Base-by-base conservation (phyloP, 2,329 filamentous ascomycete species). In the Esteya vermicola region DNA sequence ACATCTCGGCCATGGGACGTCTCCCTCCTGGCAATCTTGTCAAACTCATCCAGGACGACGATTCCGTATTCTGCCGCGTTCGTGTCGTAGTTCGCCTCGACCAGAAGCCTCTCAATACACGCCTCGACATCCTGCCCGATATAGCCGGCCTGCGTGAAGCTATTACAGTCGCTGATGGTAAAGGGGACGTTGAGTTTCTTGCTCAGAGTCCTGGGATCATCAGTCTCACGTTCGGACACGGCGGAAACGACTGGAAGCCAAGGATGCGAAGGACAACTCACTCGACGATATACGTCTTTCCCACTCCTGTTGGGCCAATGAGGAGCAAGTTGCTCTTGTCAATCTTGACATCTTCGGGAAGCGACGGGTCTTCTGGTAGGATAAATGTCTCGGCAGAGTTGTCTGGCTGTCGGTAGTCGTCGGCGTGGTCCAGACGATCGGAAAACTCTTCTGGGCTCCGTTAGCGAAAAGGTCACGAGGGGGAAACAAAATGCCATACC, bases 61-160 rank as follows among this genome's bases (percentile, higher is more conserved):
- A 98, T 96, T 6, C 91, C 91, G 39, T 84, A 75, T 55, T 98
- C 89, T 8, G 86, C 81, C 40, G 81, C 77, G 43, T 78, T 76
- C 22, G 91, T 75, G 50, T 93, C 83, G 57, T 93, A 93, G 56
- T 93, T 89, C 9, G 89, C 78, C 43, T 93, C 86, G 41, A 93
- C 83, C 9, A 98, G 68, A 21, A 98, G 68, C 33, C 91, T 73
- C 53, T 95, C 85, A 31, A 98, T 85, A 51, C 89, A 95, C 1
- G 85, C 80, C 55, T 98, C 91, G n/a, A 89, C 89, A 55, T 98
- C 91, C 54, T 96, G 89, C 23, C 91, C 91, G 49, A 98, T 95
- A 52, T 98, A 98, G 21, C 91, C 89, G 5, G 89, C 89, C 61
- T 95, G 89, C 0, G 89, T 96, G 47, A 96, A 86, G 6, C 88